These are phyloP conservation scores for Heritiera littoralis DNA, from an alignment of 345 rosid genomes.

Conservation along the genomic window DNA sequence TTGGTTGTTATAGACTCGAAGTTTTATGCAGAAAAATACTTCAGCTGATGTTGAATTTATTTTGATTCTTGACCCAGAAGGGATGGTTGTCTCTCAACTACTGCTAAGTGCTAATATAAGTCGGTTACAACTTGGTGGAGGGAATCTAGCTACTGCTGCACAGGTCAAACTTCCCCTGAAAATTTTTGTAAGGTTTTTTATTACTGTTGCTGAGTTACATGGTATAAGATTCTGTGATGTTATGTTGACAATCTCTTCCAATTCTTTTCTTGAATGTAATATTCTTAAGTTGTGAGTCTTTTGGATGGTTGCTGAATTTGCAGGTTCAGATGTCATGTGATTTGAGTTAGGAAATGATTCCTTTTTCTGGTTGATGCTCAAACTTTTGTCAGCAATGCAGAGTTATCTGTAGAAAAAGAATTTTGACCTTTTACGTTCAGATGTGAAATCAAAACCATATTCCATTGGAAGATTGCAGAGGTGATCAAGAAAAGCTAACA, in stretches of 20 bases:
- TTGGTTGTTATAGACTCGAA: background rate
- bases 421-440: no score
- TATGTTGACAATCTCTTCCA: background rate
- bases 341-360: background rate
- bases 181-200: background rate
- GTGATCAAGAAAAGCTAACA: background rate
- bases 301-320: background rate
- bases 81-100: background rate
- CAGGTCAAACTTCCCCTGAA: background rate
- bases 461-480: background rate
- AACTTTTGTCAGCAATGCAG: background rate
- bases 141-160: background rate
- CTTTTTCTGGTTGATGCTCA: constrained; percentile 2
- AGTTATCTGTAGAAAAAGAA: no score
- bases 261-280: background rate
- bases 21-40: background rate
- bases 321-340: background rate
- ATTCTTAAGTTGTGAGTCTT: constrained; percentile 2
- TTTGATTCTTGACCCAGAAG: background rate
- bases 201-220: background rate
- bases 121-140: background rate
- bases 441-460: background rate
- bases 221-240: background rate
- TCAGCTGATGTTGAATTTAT: background rate
- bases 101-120: background rate